Base-by-base conservation (phyloP, 2,329 filamentous ascomycete species). In the Coniochaeta pulveracea region DNA sequence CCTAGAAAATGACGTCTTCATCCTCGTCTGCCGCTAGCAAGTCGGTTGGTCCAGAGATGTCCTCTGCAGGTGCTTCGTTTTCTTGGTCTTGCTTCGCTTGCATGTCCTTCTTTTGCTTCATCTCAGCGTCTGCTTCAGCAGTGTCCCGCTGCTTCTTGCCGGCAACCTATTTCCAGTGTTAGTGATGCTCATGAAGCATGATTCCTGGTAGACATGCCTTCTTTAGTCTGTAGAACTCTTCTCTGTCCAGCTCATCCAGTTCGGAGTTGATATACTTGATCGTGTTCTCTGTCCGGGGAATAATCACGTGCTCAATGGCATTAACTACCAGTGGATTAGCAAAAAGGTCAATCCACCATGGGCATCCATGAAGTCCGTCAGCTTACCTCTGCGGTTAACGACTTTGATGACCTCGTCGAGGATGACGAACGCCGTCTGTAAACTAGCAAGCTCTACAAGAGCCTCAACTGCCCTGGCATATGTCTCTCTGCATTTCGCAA, bases 201-300 rank as follows among this genome's bases (percentile, higher is more conserved):
- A 15, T 15, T 25, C 29, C 6, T 4, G 21, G 8, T 14, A 8
- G 10, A 14, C 26, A 24, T 40, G 50, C 63, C 68, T 98, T 98
- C 64, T 98, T 98, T 52, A 98, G 61, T 44, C 91, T 72, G 61
- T 95, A 98, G 57, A 98, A 98, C 55, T 98, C 91, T 56, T 96
- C 91, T 66, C 91, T 76, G 60, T 96, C 93, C 33, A 98, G 69
- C 61, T 98, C 91, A 53, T 98, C 91, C 11, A 98, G 73, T 56
- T 98, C 91, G 1, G 89, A 94, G 63, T 96, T 96, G 69, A 96
- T 96, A 79, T 79, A 98, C 63, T 94, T 95, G 66, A 98, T 98
- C n/a, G 91, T 98, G 52, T 96, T 98, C 57, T 98, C 91, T 10
- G 91, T 98, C 44, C 91, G 74, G 10, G 91, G 91, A 49, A 98